Evolutionary conservation across 495 filamentous ascomycete genomes (phyloP).

Genomic region (Penicillium maclennaniae): DNA sequence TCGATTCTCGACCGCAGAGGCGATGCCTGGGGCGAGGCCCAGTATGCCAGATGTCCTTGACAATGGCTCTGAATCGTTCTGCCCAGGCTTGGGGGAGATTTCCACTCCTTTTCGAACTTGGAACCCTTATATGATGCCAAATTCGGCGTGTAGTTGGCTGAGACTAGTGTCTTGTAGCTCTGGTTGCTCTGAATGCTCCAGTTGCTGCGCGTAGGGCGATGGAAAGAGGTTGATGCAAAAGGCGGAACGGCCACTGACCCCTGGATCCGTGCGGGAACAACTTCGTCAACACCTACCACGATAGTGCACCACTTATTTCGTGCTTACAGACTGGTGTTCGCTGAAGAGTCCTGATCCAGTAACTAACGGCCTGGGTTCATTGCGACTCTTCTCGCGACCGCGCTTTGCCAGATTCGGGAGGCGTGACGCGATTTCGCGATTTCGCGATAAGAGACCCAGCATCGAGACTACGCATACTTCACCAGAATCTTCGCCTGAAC

Average conservation of each 20-base stretch:
- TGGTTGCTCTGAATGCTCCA: neutral
- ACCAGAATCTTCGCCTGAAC: neutral
- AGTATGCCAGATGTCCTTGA: neutral
- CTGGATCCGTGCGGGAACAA: conserved; percentile 11
- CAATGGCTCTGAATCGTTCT: neutral
- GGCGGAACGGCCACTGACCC: conserved; percentile 14
- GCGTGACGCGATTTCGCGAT: neutral
- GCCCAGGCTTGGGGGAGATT: neutral
- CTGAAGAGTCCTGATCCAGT: neutral
- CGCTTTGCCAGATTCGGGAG: neutral
- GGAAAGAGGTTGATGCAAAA: conserved; percentile 13
- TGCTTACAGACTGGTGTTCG: neutral
- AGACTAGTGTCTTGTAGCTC: neutral
- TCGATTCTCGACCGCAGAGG: neutral
- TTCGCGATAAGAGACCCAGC: neutral
- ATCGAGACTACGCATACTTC: neutral
- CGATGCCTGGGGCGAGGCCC: neutral
- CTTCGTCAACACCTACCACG: neutral
- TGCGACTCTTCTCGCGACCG: neutral
- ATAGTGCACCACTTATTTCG: neutral
- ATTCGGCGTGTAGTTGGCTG: neutral
- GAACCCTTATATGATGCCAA: neutral
- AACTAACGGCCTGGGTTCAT: neutral
- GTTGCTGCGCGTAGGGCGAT: conserved; percentile 3
- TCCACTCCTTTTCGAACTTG: neutral